These are phyloP conservation scores for Phytopythium montanum DNA, from an alignment of 352 stramenopile genomes.

Conservation along the genomic window DNA sequence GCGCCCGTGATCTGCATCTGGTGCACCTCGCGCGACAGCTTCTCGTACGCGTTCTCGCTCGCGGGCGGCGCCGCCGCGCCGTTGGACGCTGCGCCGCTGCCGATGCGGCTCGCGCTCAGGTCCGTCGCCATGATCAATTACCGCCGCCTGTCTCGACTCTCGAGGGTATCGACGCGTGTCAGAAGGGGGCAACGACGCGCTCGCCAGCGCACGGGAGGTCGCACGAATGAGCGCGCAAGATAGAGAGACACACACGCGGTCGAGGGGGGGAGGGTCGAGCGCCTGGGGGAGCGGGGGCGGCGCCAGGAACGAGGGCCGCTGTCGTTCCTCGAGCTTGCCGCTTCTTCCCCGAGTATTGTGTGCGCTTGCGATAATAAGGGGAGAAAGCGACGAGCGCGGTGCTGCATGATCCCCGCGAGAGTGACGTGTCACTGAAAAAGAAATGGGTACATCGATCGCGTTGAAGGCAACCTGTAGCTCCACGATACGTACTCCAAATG, in stretches of 20 bases:
- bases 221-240: no score
- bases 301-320: not conserved
- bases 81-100: slow-evolving; percentile 23
- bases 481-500: no score
- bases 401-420: not conserved
- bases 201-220: no score
- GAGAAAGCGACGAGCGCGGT: not conserved
- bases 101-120: slow-evolving; percentile 44
- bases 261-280: no score
- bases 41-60: slow-evolving; percentile 86
- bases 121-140: slow-evolving; percentile 50
- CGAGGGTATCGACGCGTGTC: no score
- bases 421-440: not conserved
- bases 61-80: slow-evolving; percentile 21
- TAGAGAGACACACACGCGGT: not conserved
- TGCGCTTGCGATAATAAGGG: not conserved
- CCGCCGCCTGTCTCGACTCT: not conserved
- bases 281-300: not conserved
- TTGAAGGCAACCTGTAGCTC: no score
- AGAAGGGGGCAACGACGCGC: no score
- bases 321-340: not conserved
- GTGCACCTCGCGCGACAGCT: slow-evolving; percentile 86
- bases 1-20: slow-evolving; percentile 88
- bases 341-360: not conserved
- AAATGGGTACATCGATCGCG: not conserved